These are phyloP conservation scores for Sarcodon aspratus DNA, from an alignment of 768 basidiomycete genomes.

Conservation along the genomic window DNA sequence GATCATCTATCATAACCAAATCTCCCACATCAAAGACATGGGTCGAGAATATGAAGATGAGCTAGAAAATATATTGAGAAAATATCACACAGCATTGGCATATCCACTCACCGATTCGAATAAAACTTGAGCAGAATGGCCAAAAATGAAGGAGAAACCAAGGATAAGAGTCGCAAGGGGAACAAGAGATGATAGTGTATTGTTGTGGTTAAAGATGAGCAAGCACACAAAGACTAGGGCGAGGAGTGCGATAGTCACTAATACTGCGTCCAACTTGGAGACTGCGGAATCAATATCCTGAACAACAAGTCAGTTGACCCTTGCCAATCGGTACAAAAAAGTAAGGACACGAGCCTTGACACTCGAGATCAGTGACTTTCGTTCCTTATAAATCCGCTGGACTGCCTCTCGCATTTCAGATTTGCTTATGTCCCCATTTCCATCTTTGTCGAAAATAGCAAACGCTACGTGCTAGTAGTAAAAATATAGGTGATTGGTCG, in stretches of 20 bases:
- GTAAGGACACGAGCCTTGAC: slow-evolving; percentile 35
- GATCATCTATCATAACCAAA: slow-evolving; percentile 70
- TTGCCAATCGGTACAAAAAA: neutral
- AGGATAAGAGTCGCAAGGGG: slow-evolving; percentile 73
- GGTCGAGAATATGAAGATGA: slow-evolving; percentile 79
- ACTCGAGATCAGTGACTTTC: slow-evolving; percentile 58
- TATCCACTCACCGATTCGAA: slow-evolving; percentile 55
- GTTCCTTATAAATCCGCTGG: slow-evolving; percentile 68
- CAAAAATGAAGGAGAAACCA: slow-evolving; percentile 80
- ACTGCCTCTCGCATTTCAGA: slow-evolving; percentile 78
- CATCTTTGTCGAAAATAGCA: slow-evolving; percentile 64
- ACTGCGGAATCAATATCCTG: slow-evolving; percentile 66
- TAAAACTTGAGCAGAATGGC: slow-evolving; percentile 66
- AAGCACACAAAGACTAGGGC: slow-evolving; percentile 57
- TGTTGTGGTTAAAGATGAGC: slow-evolving; percentile 59
- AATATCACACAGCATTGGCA: neutral
- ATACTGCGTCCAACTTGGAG: slow-evolving; percentile 68
- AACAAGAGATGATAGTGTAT: slow-evolving; percentile 63
- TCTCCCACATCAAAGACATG: slow-evolving; percentile 84
- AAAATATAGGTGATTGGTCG: neutral
- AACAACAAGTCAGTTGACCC: neutral
- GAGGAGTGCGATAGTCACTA: slow-evolving; percentile 45
- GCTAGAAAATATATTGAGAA: slow-evolving; percentile 23
- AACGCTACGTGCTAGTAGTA: slow-evolving; percentile 50
- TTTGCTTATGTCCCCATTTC: slow-evolving; percentile 72